Base-by-base conservation (phyloP, 1,284 basidiomycete genomes). In the Hypsizygus ulmarius region DNA sequence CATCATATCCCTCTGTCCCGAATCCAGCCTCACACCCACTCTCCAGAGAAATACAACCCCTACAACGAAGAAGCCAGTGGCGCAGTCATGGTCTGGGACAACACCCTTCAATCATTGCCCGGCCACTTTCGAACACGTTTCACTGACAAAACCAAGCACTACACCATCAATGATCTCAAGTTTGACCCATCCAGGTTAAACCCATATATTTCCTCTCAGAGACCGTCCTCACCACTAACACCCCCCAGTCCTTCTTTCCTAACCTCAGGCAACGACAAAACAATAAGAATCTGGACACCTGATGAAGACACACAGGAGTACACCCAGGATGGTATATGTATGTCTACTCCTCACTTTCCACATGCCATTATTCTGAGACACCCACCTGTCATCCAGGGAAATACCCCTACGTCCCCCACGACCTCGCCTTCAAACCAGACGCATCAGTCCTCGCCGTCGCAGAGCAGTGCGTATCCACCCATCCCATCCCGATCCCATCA, bases 51-150 rank as follows among this genome's bases (percentile, higher is more conserved):
- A 14, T 61, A 60, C 1, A 62, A 66, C 56, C 62, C 64, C 3
- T 68, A 73, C 41, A 77, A 77, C 46, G 64, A 53, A 29, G 55
- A 55, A n/a, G n/a, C n/a, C n/a, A n/a, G n/a, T 15, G 74, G 75
- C 5, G 65, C 70, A 2, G 52, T 77, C 18, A 64, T 69, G 29
- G 62, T 69, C 1, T 67, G 67, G 54, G 55, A 62, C 25, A 57
- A 55, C 9, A 33, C 44, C 11, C 32, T 51, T n/a, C 48, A 61
- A 10, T 47, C 59, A 8, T 51, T 62, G n/a, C 33, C 48, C 10
- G 64, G 63, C 4, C 67, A 68, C 51, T 50, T 12, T 4, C 47
- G 46, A 11, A 27, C 9, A 14, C 29, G 59, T 25, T 38, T 47
- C 29, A 34, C 12, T n/a, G 16, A 43, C 15, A 32, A 30, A 32